phyloP scores from a whole-genome alignment of 306 rosid species.

The Senna siamea region DNA sequence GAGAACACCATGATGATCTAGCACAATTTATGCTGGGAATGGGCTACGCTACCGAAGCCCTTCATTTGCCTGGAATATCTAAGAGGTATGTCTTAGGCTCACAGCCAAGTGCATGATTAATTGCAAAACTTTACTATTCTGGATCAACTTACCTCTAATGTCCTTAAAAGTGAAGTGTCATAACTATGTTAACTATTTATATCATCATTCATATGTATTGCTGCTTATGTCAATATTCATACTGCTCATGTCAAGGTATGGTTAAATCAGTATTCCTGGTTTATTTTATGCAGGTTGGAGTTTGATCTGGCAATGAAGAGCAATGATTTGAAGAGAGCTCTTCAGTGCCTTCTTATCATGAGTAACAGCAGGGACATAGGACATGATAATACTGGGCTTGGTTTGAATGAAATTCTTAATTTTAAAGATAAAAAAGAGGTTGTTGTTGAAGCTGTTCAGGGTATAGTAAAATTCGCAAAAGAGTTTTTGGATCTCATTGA shows the following conservation, averaged over 20 bases:
- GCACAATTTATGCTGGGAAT: slow-evolving; percentile 97
- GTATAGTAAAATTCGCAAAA: slow-evolving; percentile 86
- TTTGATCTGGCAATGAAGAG: slow-evolving; percentile 99
- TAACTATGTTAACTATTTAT: not conserved
- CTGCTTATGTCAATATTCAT: not conserved
- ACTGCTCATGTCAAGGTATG: slow-evolving; percentile 26
- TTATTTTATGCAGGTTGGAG: slow-evolving; percentile 68
- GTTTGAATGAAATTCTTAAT: slow-evolving; percentile 91
- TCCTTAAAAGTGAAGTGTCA: not conserved
- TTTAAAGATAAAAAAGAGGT: slow-evolving; percentile 76
- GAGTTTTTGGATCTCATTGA: slow-evolving; percentile 97
- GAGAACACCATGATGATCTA: slow-evolving; percentile 98
- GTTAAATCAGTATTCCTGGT: slow-evolving; percentile 18
- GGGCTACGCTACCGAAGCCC: slow-evolving; percentile 98
- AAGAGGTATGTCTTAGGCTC: slow-evolving; percentile 66
- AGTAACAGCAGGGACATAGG: slow-evolving; percentile 96
- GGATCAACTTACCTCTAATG: not conserved
- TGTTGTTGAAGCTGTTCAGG: slow-evolving; percentile 82
- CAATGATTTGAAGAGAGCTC: slow-evolving; percentile 95
- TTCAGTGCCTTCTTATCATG: slow-evolving; percentile 96
- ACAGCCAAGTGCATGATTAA: slow-evolving; percentile 12
- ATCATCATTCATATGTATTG: not conserved
- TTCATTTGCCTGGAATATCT: slow-evolving; percentile 95
- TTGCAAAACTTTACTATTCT: not conserved
- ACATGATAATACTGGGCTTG: slow-evolving; percentile 73